Percentiles rank a stretch among this genome's conserved stretches.
phyloP scores from a whole-genome alignment of 1,284 basidiomycete species.

The Cutaneotrichosporon daszewskae region DNA sequence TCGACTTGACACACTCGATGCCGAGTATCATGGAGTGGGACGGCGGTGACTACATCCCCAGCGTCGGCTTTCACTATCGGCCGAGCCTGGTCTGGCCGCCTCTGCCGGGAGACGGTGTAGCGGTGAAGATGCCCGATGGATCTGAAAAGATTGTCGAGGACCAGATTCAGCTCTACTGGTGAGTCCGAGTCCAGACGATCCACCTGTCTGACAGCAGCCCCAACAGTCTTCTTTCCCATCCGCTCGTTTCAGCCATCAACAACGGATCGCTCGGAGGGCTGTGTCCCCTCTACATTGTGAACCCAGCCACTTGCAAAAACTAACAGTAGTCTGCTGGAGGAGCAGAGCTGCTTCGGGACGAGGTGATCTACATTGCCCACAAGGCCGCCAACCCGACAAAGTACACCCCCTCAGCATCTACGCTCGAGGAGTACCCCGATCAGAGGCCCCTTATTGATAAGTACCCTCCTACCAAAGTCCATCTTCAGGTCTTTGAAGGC shows the following conservation, averaged over 20 bases:
- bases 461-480: slow-evolving; percentile 51
- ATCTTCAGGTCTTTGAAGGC: slow-evolving; percentile 49
- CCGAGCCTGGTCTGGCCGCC: slow-evolving; percentile 47
- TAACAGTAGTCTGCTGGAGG: slow-evolving; percentile 44
- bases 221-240: slow-evolving; percentile 51
- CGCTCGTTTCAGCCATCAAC: slow-evolving; percentile 51
- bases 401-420: slow-evolving; percentile 43
- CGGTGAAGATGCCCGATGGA: slow-evolving; percentile 32
- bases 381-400: slow-evolving; percentile 49
- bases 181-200: slow-evolving; percentile 1
- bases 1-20: slow-evolving; percentile 90
- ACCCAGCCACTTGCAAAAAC: slow-evolving; percentile 2
- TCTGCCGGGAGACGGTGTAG: slow-evolving; percentile 31
- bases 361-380: slow-evolving; percentile 50
- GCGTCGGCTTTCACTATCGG: slow-evolving; percentile 44
- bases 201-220: slow-evolving; percentile 27
- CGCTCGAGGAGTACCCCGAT: slow-evolving; percentile 45
- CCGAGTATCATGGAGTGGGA: slow-evolving; percentile 59
- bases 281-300: slow-evolving; percentile 51
- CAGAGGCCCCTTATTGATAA: slow-evolving; percentile 42
- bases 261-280: slow-evolving; percentile 52
- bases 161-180: slow-evolving; percentile 53
- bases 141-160: slow-evolving; percentile 35
- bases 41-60: slow-evolving; percentile 42
- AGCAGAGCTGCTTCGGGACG: slow-evolving; percentile 48